Percentiles rank a stretch among this genome's conserved stretches.
Conservation (phyloP, 2,329 filamentous ascomycete genomes). For the Colletotrichum somersetense region DNA sequence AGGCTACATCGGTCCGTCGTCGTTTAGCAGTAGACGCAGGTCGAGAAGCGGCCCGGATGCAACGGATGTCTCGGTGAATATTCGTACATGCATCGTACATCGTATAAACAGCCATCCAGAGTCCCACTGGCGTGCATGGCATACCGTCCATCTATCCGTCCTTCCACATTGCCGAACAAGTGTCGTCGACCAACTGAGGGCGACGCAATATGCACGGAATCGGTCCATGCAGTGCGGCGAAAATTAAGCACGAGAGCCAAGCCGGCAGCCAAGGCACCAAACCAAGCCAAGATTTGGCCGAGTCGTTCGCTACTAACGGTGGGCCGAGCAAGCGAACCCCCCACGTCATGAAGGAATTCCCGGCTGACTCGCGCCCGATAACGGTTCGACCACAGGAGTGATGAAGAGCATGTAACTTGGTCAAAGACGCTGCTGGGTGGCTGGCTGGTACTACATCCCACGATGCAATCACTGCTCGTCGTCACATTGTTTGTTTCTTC, state of each 20-base stretch:
- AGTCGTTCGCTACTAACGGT: conserved; percentile 17
- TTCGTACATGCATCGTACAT: not conserved
- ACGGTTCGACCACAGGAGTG: conserved; percentile 6
- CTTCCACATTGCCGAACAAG: not conserved
- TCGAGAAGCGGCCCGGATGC: conserved; percentile 12
- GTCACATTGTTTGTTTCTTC: not conserved
- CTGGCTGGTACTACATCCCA: no score
- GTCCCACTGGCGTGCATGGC: not conserved
- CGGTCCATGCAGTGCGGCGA: conserved; percentile 39
- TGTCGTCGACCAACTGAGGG: conserved; percentile 21
- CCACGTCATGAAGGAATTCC: conserved; percentile 30
- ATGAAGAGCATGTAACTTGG: not conserved
- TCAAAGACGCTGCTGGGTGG: not conserved
- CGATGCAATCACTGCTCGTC: no score
- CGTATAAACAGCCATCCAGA: no score
- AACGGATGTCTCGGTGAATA: conserved; percentile 14
- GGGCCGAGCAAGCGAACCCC: conserved; percentile 16
- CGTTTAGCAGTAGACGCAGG: not conserved
- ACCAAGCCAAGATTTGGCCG: conserved; percentile 22
- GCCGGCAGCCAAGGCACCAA: conserved; percentile 39
- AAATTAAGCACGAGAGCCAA: conserved; percentile 39
- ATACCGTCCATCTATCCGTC: not conserved
- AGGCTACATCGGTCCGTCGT: not conserved
- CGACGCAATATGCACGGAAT: conserved; percentile 5
- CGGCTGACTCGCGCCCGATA: conserved; percentile 35